These are phyloP conservation scores for Psidium guajava DNA, from an alignment of 345 rosid genomes.

Conservation along the genomic window DNA sequence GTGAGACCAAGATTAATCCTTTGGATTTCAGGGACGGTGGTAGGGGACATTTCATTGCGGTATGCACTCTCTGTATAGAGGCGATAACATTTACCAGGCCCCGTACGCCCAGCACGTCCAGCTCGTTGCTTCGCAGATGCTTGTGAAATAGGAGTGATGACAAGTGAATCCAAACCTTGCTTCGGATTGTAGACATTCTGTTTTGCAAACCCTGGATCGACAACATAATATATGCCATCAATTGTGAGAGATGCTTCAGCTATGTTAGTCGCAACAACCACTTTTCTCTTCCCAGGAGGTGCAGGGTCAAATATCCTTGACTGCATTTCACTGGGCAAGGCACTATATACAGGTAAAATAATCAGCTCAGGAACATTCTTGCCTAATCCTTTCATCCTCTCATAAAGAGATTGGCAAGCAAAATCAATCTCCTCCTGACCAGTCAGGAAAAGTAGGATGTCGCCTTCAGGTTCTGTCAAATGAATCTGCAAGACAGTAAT, in stretches of 20 bases:
- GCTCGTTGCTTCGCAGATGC: conserved; percentile 85
- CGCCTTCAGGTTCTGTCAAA: conserved; percentile 88
- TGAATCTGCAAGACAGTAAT: conserved; percentile 71
- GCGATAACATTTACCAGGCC: conserved; percentile 81
- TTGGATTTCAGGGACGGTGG: conserved; percentile 80
- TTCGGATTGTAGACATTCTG: conserved; percentile 76
- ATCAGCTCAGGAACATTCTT: conserved; percentile 68
- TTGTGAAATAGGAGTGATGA: conserved; percentile 77
- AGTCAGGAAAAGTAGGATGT: conserved; percentile 70
- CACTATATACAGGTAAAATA: conserved; percentile 75
- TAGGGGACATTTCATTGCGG: conserved; percentile 75
- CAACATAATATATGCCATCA: conserved; percentile 70
- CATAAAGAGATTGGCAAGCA: conserved; percentile 67
- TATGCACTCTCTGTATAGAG: conserved; percentile 73
- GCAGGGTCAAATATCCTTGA: conserved; percentile 83
- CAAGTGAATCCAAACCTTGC: conserved; percentile 69
- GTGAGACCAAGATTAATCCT: conserved; percentile 72
- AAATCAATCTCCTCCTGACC: conserved; percentile 83
- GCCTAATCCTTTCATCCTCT: conserved; percentile 65
- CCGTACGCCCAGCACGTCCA: conserved; percentile 85
- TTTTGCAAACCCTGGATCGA: conserved; percentile 84
- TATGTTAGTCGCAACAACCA: conserved; percentile 78
- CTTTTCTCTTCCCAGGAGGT: conserved; percentile 75
- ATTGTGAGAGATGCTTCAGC: conserved; percentile 80
- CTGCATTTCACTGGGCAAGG: conserved; percentile 85